Conservation (phyloP, 345 rosid species). For the Angophora floribunda region DNA sequence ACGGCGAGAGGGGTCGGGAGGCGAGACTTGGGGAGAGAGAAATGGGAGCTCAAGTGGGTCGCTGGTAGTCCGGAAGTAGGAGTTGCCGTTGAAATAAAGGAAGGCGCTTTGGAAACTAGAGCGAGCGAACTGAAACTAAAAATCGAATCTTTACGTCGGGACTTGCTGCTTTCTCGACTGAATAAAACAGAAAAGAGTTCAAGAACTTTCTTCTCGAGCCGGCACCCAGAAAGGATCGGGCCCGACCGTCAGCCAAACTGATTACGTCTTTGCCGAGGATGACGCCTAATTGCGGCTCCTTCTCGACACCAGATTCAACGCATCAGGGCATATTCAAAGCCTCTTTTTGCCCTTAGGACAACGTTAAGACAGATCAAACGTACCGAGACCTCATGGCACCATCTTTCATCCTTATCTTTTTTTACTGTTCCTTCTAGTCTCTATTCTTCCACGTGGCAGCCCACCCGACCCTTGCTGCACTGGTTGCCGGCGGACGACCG, state of each 20-base stretch:
- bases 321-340: neutral
- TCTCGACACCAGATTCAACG: neutral
- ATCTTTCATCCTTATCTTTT: neutral
- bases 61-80: neutral
- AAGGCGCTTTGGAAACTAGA: neutral
- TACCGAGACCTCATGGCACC: neutral
- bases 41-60: neutral
- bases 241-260: neutral
- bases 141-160: neutral
- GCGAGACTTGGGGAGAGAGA: neutral
- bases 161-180: neutral
- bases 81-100: neutral
- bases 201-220: neutral
- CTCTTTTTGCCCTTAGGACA: neutral
- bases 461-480: neutral
- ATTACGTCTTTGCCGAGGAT: neutral
- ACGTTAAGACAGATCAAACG: neutral
- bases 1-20: neutral
- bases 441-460: neutral
- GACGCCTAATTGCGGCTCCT: neutral
- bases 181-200: neutral
- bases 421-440: neutral
- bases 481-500: rapidly evolving
- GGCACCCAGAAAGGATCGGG: neutral
- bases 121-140: neutral